phyloP scores from a whole-genome alignment of 768 basidiomycete genomes.

The Naganishia onofrii region DNA sequence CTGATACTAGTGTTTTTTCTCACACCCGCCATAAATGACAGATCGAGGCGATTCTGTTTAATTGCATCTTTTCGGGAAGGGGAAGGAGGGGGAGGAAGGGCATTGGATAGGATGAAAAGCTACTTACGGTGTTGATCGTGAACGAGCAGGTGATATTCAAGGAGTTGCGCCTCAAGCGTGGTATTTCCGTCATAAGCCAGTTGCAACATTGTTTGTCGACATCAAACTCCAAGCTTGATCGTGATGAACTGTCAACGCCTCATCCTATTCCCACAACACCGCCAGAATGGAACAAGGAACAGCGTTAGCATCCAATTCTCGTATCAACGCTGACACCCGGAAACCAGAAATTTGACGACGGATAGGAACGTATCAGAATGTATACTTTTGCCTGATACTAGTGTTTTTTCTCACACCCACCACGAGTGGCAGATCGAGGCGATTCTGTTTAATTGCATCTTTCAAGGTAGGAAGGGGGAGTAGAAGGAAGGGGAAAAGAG shows the following conservation, averaged over 20 bases:
- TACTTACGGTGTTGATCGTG: background rate
- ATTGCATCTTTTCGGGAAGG: constrained; percentile 12
- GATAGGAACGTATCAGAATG: background rate
- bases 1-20: constrained; percentile 20
- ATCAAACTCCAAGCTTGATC: no score
- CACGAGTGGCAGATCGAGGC: constrained; percentile 1
- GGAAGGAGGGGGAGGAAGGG: background rate
- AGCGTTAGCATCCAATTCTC: background rate
- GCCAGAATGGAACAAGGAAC: background rate
- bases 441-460: constrained; percentile 21
- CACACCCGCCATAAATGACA: background rate
- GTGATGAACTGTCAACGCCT: no score
- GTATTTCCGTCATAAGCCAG: no score
- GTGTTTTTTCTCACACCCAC: constrained; percentile 11
- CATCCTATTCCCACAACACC: background rate
- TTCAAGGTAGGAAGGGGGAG: background rate
- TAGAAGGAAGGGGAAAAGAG: background rate
- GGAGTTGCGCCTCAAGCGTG: no score
- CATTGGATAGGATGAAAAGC: background rate
- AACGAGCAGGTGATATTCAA: no score
- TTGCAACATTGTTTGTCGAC: no score
- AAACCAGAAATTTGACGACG: background rate
- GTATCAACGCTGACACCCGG: background rate
- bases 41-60: constrained; percentile 22
- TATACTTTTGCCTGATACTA: constrained; percentile 24